Percentiles rank a stretch among this genome's conserved stretches.
Evolutionary conservation across 2,329 filamentous ascomycete species (phyloP).

Genomic region (Curvularia spicifera): DNA sequence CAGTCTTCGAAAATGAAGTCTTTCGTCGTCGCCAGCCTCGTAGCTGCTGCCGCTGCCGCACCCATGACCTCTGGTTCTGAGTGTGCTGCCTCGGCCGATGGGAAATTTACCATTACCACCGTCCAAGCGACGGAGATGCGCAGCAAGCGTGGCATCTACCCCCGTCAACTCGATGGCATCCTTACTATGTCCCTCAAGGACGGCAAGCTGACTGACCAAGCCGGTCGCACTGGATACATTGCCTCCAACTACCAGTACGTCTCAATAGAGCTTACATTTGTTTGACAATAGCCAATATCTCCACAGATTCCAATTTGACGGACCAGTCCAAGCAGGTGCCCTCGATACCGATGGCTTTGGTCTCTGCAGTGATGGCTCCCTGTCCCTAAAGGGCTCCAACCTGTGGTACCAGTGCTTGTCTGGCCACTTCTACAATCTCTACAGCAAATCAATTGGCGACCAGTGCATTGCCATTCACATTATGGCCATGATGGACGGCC

Average conservation of each 20-base stretch:
- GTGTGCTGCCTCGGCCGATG: constrained; percentile 60
- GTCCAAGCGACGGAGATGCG: constrained; percentile 51
- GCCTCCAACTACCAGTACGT: constrained; percentile 73
- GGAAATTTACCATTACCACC: constrained; percentile 66
- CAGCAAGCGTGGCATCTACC: constrained; percentile 35
- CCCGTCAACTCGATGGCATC: constrained; percentile 46
- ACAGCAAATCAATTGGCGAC: constrained; percentile 70
- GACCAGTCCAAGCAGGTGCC: constrained; percentile 66
- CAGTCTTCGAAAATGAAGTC: constrained; percentile 39
- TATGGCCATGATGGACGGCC: constrained; percentile 21
- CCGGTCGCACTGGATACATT: constrained; percentile 77
- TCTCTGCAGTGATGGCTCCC: constrained; percentile 68
- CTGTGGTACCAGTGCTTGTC: constrained; percentile 78
- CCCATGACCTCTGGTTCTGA: constrained; percentile 52
- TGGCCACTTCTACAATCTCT: constrained; percentile 82
- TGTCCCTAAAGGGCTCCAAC: constrained; percentile 67
- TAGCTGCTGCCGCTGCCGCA: constrained; percentile 36
- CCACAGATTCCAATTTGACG: constrained; percentile 51
- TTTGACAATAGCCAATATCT: constrained; percentile 10
- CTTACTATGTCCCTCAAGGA: constrained; percentile 68
- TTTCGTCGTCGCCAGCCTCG: constrained; percentile 39
- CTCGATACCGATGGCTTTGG: constrained; percentile 77
- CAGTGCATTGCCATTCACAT: constrained; percentile 65
- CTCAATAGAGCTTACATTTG: not conserved
- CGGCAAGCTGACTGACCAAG: constrained; percentile 69